These are phyloP conservation scores for Rhodotorula sp. DNA, from an alignment of 1,284 basidiomycete genomes.

Conservation along the genomic window DNA sequence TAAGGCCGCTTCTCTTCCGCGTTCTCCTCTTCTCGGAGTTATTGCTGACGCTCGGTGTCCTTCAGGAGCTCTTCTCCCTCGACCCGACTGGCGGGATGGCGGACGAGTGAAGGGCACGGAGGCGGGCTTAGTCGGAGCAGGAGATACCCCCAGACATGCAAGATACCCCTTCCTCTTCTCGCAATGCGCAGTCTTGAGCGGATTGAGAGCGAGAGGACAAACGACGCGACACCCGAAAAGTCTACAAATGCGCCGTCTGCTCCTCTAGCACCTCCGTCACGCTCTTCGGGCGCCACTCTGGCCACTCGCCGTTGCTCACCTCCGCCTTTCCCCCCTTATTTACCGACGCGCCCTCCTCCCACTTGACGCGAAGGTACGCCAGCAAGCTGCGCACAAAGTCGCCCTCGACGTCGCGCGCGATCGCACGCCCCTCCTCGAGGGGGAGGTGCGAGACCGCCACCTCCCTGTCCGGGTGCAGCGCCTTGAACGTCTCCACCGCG, in stretches of 20 bases:
- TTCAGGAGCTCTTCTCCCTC: slow-evolving; percentile 32
- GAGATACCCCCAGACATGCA: not conserved
- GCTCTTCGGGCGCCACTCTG: slow-evolving; percentile 5
- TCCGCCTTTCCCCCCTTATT: not conserved
- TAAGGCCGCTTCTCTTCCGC: not conserved
- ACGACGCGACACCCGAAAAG: too few relatives aligned
- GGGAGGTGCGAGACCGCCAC: not conserved
- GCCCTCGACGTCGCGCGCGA: not conserved
- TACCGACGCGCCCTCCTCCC: slow-evolving; percentile 1
- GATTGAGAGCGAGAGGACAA: too few relatives aligned
- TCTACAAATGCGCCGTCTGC: not conserved
- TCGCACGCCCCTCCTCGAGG: not conserved
- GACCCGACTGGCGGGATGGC: slow-evolving; percentile 26
- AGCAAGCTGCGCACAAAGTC: not conserved
- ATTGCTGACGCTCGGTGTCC: not conserved
- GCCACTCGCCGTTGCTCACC: not conserved
- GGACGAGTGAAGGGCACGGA: slow-evolving; percentile 2
- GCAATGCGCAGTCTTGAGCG: too few relatives aligned
- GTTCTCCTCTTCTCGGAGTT: not conserved
- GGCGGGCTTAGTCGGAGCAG: not conserved
- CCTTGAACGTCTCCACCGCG: not conserved
- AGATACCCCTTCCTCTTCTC: too few relatives aligned
- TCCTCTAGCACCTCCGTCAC: slow-evolving; percentile 4
- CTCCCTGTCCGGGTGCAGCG: not conserved
- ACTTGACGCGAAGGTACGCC: not conserved